phyloP scores from a whole-genome alignment of 805 yeast species.

The Saturnispora quitensis region DNA sequence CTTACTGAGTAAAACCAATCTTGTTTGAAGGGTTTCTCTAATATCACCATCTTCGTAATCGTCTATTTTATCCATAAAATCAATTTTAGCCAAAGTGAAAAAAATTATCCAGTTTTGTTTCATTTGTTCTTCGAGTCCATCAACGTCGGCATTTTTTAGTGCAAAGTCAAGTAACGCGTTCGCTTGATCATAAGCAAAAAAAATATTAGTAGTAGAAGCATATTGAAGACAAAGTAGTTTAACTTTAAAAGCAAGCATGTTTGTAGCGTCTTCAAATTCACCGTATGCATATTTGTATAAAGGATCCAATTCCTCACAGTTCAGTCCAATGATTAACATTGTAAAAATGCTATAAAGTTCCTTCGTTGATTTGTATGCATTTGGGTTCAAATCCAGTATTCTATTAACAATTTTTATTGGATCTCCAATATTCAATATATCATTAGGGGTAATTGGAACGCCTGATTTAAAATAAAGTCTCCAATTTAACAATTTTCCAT shows the following conservation, averaged over 20 bases:
- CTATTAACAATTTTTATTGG: conserved; percentile 20
- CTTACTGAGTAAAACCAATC: conserved; percentile 45
- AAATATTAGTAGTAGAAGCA: conserved; percentile 55
- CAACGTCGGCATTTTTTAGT: conserved; percentile 4
- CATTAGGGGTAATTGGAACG: conserved; percentile 24
- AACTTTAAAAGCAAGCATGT: conserved; percentile 22
- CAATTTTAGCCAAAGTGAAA: conserved; percentile 59
- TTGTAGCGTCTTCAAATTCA: conserved; percentile 8
- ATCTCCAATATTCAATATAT: conserved; percentile 18
- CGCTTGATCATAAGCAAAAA: conserved; percentile 41
- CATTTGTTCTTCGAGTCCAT: conserved; percentile 13
- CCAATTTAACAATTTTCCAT: conserved; percentile 20
- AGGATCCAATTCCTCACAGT: conserved; percentile 12
- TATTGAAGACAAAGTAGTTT: conserved; percentile 50
- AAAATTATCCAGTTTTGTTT: conserved; percentile 56
- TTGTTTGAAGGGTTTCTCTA: conserved; percentile 23
- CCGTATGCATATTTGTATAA: conserved; percentile 5
- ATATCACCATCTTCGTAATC: conserved; percentile 11
- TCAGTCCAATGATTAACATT: conserved; percentile 34
- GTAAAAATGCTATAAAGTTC: conserved; percentile 33
- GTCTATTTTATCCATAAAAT: conserved; percentile 17
- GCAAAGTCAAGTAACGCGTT: conserved; percentile 29
- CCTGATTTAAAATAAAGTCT: conserved; percentile 23
- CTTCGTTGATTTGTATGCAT: conserved; percentile 37
- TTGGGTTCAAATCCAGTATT: conserved; percentile 45